Evolutionary conservation across 2,329 filamentous ascomycete species (phyloP).

Genomic region (Alternaria viburni): DNA sequence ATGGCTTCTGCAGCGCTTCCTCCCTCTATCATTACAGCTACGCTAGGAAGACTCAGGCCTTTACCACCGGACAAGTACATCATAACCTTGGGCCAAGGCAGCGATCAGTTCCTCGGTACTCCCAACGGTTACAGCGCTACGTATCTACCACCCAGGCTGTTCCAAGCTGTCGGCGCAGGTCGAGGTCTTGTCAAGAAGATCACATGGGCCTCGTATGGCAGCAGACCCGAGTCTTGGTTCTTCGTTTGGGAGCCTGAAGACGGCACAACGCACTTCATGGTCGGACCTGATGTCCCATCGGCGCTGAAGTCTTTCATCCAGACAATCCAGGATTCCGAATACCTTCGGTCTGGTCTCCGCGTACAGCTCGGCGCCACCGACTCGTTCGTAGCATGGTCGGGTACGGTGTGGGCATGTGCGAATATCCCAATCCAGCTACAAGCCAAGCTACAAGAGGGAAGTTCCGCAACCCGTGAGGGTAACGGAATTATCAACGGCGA

Average conservation of each 20-base stretch:
- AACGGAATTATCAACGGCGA: conserved; percentile 14
- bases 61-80: conserved; percentile 32
- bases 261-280: conserved; percentile 9
- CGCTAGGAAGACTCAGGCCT: conserved; percentile 19
- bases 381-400: conserved; percentile 34
- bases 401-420: conserved; percentile 22
- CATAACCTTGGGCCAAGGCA: conserved; percentile 30
- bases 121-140: conserved; percentile 31
- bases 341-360: conserved; percentile 14
- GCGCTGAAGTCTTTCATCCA: conserved; percentile 17
- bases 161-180: neutral
- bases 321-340: neutral
- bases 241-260: conserved; percentile 26
- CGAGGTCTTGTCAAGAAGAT: conserved; percentile 20
- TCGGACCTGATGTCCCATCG: conserved; percentile 16
- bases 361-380: conserved; percentile 32
- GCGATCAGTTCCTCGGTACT: conserved; percentile 32
- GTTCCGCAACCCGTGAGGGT: conserved; percentile 3
- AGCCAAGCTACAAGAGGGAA: conserved; percentile 8
- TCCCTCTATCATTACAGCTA: conserved; percentile 3
- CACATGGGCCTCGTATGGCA: conserved; percentile 35
- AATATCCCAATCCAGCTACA: conserved; percentile 17
- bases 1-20: conserved; percentile 9
- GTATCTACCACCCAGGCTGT: neutral
- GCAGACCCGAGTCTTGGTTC: conserved; percentile 33